Evolutionary conservation across 116 monocot genomes (phyloP).

Genomic region (Zostera marina): DNA sequence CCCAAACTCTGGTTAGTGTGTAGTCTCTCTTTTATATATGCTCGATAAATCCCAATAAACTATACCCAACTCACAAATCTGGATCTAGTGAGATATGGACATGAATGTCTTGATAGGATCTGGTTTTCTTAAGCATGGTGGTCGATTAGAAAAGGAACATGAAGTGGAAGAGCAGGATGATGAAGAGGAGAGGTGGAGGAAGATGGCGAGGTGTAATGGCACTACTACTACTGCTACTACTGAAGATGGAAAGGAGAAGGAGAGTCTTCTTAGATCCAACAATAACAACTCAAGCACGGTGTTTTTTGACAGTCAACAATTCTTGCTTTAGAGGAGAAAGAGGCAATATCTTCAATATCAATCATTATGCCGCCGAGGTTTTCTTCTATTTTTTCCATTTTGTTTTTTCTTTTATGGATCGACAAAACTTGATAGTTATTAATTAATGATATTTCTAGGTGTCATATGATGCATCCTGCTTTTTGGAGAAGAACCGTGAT

Average conservation of each 20-base stretch:
- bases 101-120: constrained; percentile 13
- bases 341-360: too few relatives aligned
- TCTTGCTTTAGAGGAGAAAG: too few relatives aligned
- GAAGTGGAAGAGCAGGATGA: constrained; percentile 12
- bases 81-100: constrained; percentile 2
- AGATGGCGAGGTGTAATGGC: constrained; percentile 11
- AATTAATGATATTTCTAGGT: too few relatives aligned
- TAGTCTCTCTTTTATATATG: background rate
- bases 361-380: too few relatives aligned
- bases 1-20: too few relatives aligned
- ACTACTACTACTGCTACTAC: background rate
- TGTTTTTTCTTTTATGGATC: too few relatives aligned
- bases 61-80: background rate
- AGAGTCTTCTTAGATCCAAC: constrained; percentile 20
- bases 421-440: too few relatives aligned
- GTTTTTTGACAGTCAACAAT: constrained; percentile 35
- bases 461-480: too few relatives aligned
- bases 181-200: constrained; percentile 16
- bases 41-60: too few relatives aligned
- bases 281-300: constrained; percentile 2
- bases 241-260: constrained; percentile 1
- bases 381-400: too few relatives aligned
- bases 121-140: constrained; percentile 35
- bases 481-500: too few relatives aligned
- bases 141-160: too few relatives aligned